A percentile compares a stretch with the other conserved stretches of the same genome.
Conservation (phyloP, 2,329 filamentous ascomycete species). For the Daldinia eschscholtzii region DNA sequence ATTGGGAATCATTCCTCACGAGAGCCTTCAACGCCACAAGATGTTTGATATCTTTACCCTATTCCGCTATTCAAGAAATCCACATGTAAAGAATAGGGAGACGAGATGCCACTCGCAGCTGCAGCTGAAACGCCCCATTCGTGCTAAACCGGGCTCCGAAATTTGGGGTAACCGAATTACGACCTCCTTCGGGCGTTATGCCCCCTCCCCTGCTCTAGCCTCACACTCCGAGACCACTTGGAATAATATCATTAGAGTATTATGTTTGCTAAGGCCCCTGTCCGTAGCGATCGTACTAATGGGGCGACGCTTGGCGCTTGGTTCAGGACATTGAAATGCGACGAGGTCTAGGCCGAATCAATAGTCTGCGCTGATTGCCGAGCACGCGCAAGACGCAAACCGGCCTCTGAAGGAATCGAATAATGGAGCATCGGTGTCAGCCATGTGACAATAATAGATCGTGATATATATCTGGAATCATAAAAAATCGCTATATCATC, state of each 20-base stretch:
- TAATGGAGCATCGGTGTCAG: constrained; percentile 25
- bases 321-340: constrained; percentile 26
- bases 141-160: constrained; percentile 1
- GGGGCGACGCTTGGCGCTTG: constrained; percentile 26
- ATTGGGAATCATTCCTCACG: constrained; percentile 6
- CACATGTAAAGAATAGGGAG: constrained; percentile 12
- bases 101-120: constrained; percentile 20
- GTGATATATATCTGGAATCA: constrained; percentile 24
- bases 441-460: constrained; percentile 33
- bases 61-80: constrained; percentile 20
- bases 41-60: constrained; percentile 6
- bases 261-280: constrained; percentile 38
- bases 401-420: constrained; percentile 22
- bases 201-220: background rate
- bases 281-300: constrained; percentile 33
- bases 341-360: constrained; percentile 26
- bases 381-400: constrained; percentile 26
- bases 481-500: constrained; percentile 12
- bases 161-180: constrained; percentile 3
- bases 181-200: background rate
- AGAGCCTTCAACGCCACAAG: constrained; percentile 20
- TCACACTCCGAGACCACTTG: constrained; percentile 7
- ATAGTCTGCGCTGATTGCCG: constrained; percentile 19
- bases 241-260: constrained; percentile 47
- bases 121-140: constrained; percentile 9